Base-by-base conservation (phyloP, 306 rosid genomes). In the Elaeagnus macrophylla region DNA sequence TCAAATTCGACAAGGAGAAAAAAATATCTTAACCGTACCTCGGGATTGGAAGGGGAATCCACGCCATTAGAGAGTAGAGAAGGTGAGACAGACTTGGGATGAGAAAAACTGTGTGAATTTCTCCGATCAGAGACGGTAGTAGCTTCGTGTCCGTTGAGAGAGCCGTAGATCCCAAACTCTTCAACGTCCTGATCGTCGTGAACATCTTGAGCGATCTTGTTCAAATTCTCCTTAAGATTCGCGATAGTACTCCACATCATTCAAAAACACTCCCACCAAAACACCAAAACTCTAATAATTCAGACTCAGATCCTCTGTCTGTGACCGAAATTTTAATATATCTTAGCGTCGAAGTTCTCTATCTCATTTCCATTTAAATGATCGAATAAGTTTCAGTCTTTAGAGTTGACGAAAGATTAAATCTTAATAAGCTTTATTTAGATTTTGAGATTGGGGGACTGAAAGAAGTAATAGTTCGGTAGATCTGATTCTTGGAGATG, bases 161-260 rank as follows among this genome's bases (percentile, higher is more conserved):
- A 56, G 45, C 71, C 73, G 62, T 77, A 71, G 68, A 67, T 60
- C 66, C 61, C 70, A 44, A 78, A 65, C 68, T 73, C 88, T 1
- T 68, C 84, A 4, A 76, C 89, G 9, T 81, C 85, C 7, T 81
- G 83, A n/a, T 49, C 82, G 49, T 75, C 51, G 75, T 85, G 97
- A 39, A 89, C 97, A 52, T 85, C 95, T 54, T 79, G 94, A 1
- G 94, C 94, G 57, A 89, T 89, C 78, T 81, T 81, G 67, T 85
- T 79, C 70, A 89, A 70, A 52, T 85, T 89, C 77, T 89, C 97
- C 47, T 89, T 89, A 61, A 89, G 61, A 72, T 85, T 85, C 37
- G 95, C 87, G 61, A 85, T 85, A 59, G 95, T 67, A 67, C 76
- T 72, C 93, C 95, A 85, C 97, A 89, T 85, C 64, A 20, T 72